Base-by-base conservation (phyloP, 805 yeast genomes). In the Ogataea pini region DNA sequence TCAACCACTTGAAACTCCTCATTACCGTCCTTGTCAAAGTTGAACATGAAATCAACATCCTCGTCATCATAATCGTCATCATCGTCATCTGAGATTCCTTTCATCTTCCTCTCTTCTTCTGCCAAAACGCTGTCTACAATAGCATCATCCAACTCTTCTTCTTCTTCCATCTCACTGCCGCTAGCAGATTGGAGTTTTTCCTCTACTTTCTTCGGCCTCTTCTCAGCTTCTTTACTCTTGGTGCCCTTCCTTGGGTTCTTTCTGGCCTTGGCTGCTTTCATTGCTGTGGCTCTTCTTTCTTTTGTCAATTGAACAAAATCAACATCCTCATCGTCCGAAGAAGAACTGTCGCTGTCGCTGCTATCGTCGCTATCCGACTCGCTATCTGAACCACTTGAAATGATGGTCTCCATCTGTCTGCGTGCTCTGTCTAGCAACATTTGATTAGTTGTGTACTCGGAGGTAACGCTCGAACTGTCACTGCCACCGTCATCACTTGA, bases 291-390 rank as follows among this genome's bases (percentile, higher is more conserved):
- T 66, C 85, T 80, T 52, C 82, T 72, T 62, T 84, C 85, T 8
- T 85, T 86, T 29, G 87, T 86, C 51, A 86, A 67, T 62, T 78
- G 79, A 13, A 86, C 87, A 62, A 83, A 85, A 66, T 86, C 92
- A 2, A 85, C 81, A 55, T 80, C 82, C 31, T 82, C 82, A 55
- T 82, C 89, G 56, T 80, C 85, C 0, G 85, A 79, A 9, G 83
- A 77, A 9, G 77, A 70, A 2, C 64, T 61, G 13, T 63, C 61
- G 14, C 63, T 63, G 10, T 69, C 69, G 14, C 62, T 65, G 33
- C 33, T 28, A 14, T 18, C 33, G 6, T 39, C 42, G 16, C 65
- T 65, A 2, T 67, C 69, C 18, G 63, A 66, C 10, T 65, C 71
- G 22, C 62, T 67, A 25, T 65, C 73, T 31, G 72, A 71, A 17